Evolutionary conservation across 768 basidiomycete genomes (phyloP).

Genomic region (Amanita brunnescens): DNA sequence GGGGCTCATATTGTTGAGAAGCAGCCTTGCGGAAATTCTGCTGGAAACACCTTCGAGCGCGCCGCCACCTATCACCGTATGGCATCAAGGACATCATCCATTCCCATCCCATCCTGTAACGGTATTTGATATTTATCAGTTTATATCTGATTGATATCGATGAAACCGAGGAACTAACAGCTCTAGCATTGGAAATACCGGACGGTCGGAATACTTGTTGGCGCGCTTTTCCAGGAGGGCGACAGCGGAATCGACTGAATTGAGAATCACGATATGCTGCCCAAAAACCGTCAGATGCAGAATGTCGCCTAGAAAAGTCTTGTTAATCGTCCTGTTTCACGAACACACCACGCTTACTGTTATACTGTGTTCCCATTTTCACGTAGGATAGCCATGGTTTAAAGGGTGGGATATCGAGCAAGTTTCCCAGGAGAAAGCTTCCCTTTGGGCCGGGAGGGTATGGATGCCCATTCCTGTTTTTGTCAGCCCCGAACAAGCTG

Average conservation of each 20-base stretch:
- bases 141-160: neutral
- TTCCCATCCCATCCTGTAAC: neutral
- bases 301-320: conserved; percentile 8
- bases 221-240: neutral
- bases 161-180: neutral
- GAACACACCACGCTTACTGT: conserved; percentile 9
- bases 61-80: neutral
- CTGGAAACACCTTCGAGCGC: neutral
- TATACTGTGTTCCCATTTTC: conserved; percentile 12
- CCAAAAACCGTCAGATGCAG: conserved; percentile 10
- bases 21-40: neutral
- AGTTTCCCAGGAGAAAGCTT: conserved; percentile 14
- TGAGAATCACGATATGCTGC: conserved; percentile 11
- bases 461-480: neutral
- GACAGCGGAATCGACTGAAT: conserved; percentile 8
- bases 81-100: neutral
- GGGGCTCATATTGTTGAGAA: neutral
- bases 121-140: no score
- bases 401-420: conserved; percentile 13
- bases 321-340: neutral
- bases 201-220: neutral
- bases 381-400: conserved; percentile 7
- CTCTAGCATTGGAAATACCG: neutral
- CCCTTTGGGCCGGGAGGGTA: conserved; percentile 17
- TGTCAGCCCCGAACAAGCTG: no score